Percentiles rank a stretch among this genome's conserved stretches.
Evolutionary conservation across 768 basidiomycete species (phyloP).

Genomic region (Galerina marginata): DNA sequence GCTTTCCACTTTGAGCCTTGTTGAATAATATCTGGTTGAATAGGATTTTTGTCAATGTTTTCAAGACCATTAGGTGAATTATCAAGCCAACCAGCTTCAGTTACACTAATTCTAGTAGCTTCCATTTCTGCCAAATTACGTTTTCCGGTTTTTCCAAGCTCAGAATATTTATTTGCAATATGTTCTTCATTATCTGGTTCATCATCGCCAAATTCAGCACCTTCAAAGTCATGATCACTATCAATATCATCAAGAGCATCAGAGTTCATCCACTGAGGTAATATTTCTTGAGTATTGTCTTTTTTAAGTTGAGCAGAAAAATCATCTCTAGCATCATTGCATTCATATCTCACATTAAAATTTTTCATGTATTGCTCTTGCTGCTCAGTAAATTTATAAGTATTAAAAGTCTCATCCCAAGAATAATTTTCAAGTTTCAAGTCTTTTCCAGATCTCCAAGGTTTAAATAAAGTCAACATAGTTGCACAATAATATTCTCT

Average conservation of each 20-base stretch:
- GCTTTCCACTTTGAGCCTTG: too few species aligned
- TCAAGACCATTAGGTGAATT: too few species aligned
- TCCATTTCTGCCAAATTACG: background rate
- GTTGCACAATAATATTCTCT: slow-evolving; percentile 35
- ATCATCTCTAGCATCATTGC: slow-evolving; percentile 41
- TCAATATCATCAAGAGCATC: too few species aligned
- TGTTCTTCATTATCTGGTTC: too few species aligned
- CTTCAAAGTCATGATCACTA: too few species aligned
- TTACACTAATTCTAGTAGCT: background rate
- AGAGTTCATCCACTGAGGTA: too few species aligned
- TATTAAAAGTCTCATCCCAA: slow-evolving; percentile 15
- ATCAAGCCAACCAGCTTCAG: too few species aligned
- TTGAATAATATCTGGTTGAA: too few species aligned
- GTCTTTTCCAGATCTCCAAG: slow-evolving; percentile 35
- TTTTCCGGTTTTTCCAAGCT: background rate
- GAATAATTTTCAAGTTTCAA: background rate
- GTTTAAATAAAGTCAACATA: slow-evolving; percentile 37
- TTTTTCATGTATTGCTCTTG: slow-evolving; percentile 19
- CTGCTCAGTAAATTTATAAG: slow-evolving; percentile 1
- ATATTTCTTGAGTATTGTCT: background rate
- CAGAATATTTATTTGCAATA: too few species aligned
- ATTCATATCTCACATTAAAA: slow-evolving; percentile 42
- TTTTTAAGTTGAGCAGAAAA: slow-evolving; percentile 26
- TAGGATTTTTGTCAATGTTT: too few species aligned
- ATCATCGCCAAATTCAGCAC: too few species aligned